Percentiles rank a stretch among this genome's conserved stretches.
These are phyloP conservation scores for Oryza officinalis DNA, from an alignment of 176 grass and related monocot genomes.

Conservation along the genomic window DNA sequence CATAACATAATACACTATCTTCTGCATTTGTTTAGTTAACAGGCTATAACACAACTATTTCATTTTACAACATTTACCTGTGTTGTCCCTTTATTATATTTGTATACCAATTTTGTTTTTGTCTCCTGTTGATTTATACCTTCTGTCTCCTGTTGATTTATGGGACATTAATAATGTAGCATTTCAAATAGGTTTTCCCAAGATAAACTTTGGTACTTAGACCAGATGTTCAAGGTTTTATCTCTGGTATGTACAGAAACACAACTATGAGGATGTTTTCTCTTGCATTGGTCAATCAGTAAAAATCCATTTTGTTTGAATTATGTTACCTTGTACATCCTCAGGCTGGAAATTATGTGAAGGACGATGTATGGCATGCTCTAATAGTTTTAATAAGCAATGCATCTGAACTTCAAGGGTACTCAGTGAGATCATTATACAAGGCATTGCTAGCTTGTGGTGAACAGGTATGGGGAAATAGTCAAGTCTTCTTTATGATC, in stretches of 20 bases:
- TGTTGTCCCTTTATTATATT: neutral
- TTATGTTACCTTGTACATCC: constrained; percentile 22
- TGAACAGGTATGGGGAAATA: constrained; percentile 66
- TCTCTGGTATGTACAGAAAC: constrained; percentile 69
- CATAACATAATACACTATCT: constrained; percentile 10
- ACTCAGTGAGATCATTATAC: constrained; percentile 91
- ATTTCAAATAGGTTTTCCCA: constrained; percentile 83
- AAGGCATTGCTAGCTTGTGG: constrained; percentile 65
- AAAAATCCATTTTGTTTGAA: constrained; percentile 4
- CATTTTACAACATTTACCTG: neutral
- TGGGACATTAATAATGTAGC: constrained; percentile 18
- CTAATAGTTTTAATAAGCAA: constrained; percentile 92
- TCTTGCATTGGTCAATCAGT: neutral
- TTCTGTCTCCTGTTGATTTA: constrained; percentile 20
- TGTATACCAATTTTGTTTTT: constrained; percentile 8
- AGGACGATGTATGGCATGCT: constrained; percentile 97
- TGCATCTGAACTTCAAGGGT: constrained; percentile 95
- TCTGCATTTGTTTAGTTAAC: neutral
- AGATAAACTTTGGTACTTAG: constrained; percentile 96
- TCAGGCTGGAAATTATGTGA: constrained; percentile 88
- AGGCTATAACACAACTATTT: neutral
- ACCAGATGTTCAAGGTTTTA: constrained; percentile 99
- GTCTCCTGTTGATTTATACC: constrained; percentile 18
- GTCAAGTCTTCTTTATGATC: constrained; percentile 32
- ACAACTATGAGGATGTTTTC: constrained; percentile 18